Evolutionary conservation across 495 filamentous ascomycete species (phyloP).

Genomic region (Podospora bellae-mahoneyi): DNA sequence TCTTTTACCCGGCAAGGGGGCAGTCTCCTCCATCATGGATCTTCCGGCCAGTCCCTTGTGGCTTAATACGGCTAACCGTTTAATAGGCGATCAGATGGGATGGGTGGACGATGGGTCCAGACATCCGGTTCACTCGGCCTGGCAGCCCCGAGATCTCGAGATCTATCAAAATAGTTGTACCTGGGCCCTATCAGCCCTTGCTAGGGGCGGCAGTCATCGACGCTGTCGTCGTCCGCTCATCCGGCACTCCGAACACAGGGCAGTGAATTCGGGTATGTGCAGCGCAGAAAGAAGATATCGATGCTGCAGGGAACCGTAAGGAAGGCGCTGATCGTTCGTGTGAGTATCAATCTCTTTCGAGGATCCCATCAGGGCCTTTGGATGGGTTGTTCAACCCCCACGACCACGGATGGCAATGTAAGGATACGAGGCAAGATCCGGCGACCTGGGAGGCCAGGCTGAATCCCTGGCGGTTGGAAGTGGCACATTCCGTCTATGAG

Average conservation of each 20-base stretch:
- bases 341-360: background rate
- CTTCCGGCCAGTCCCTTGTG: background rate
- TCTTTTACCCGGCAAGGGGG: background rate
- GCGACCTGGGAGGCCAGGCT: background rate
- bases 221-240: background rate
- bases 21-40: background rate
- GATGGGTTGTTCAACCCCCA: background rate
- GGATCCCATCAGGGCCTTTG: background rate
- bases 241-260: background rate
- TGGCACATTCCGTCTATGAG: background rate
- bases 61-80: background rate
- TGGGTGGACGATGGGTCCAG: background rate
- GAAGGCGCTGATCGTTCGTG: background rate
- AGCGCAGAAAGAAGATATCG: background rate
- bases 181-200: background rate
- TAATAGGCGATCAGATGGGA: background rate
- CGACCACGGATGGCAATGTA: background rate
- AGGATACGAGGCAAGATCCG: background rate
- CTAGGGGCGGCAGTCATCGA: background rate
- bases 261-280: background rate
- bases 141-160: background rate
- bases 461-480: background rate
- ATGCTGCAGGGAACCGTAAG: background rate
- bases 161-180: background rate
- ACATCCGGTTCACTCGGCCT: background rate